Evolutionary conservation across 2,329 filamentous ascomycete species (phyloP), one percentile per base, ranked within the genome.

Genomic region (Clarireedia monteithiana): DNA sequence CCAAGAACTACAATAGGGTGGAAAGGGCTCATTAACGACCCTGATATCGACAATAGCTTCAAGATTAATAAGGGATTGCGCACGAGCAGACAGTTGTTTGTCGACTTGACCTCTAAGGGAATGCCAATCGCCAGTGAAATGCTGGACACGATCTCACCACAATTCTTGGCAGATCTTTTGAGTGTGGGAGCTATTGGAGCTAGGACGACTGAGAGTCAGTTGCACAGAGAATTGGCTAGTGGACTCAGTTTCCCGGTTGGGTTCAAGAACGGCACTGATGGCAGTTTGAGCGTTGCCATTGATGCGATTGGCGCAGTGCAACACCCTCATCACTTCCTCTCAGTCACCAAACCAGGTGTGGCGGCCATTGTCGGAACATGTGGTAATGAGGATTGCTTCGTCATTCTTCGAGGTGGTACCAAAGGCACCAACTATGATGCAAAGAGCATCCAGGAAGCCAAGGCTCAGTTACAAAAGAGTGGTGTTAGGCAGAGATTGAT

Each of bases 251-350:
- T 96, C 86, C 94, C 94, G 2, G 91, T 99, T 10, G 94, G 94
- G 51, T 99, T 99, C 87, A 99, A 99, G 82, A 99, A 99, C 73
- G 94, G 94, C 62, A 99, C 94, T 34, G 94, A 99, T 70, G 94
- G 94, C 51, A 87, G 86, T 7, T 76, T 97, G 48, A 82, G 85
- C 56, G 91, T 97, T 4, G 91, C 94, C 12, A 89, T 97, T 65
- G 94, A 99, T 70, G 94, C 94, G 50, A 96, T 97, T 70, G 91
- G 91, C 60, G 89, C 94, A 15, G 92, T 95, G 50, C 85, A 82
- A 70, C 89, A 95, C 69, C 89, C 90, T 15, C 94, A 99, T 69
- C 91, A 96, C 77, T 97, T 99, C 80, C 80, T 99, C 65, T 95
- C 91, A 5, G 92, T 97, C 63, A 97, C 94, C 23, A 97, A 97